These are phyloP conservation scores for Xylaria sp. DNA, from an alignment of 2,329 filamentous ascomycete species.

Conservation along the genomic window DNA sequence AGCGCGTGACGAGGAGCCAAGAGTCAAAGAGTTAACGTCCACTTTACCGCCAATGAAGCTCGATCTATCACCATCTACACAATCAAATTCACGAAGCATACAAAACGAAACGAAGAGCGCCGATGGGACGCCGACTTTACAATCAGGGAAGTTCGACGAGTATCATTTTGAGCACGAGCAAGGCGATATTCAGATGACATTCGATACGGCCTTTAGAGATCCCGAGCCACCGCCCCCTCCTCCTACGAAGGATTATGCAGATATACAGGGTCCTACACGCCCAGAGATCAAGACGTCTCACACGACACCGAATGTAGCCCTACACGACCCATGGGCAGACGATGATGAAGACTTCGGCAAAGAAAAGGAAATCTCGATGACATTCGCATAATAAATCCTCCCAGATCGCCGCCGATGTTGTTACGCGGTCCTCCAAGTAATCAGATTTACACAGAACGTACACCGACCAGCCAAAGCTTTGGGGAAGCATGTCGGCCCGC, in stretches of 20 bases:
- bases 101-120: slow-evolving; percentile 62
- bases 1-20: slow-evolving; percentile 70
- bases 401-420: neutral
- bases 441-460: neutral
- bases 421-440: neutral
- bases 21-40: slow-evolving; percentile 84
- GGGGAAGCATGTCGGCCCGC: neutral
- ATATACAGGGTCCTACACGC: slow-evolving; percentile 48
- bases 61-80: slow-evolving; percentile 59
- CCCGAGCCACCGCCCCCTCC: slow-evolving; percentile 46
- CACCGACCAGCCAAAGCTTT: neutral
- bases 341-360: slow-evolving; percentile 75
- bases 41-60: slow-evolving; percentile 93
- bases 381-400: slow-evolving; percentile 70
- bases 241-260: slow-evolving; percentile 47
- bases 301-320: slow-evolving; percentile 62
- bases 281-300: slow-evolving; percentile 58
- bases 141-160: slow-evolving; percentile 39
- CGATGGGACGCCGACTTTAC: slow-evolving; percentile 52
- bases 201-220: slow-evolving; percentile 71
- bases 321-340: slow-evolving; percentile 76
- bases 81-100: slow-evolving; percentile 50
- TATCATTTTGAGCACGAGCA: slow-evolving; percentile 49
- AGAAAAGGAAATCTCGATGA: slow-evolving; percentile 83
- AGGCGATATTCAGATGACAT: slow-evolving; percentile 75